Base-by-base conservation (phyloP, 352 stramenopile genomes). In the Plasmopara viticola region DNA sequence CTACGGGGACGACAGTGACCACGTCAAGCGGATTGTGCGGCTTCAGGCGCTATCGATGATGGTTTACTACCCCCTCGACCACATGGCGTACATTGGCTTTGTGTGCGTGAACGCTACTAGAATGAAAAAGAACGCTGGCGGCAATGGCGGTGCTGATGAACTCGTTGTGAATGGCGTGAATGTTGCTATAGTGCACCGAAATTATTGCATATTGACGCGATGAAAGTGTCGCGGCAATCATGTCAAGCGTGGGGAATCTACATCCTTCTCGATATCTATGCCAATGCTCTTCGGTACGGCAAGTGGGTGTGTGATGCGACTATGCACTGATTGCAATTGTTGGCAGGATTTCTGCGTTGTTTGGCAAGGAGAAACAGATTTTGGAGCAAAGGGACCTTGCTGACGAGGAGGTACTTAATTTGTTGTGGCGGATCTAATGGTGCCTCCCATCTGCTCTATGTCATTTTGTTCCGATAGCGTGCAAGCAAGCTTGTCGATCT, bases 31-130 rank as follows among this genome's bases (percentile, higher is more conserved):
- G n/a, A 42, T 93, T 39, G 83, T 90, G 41, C 72, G 58, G 40
- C 51, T 87, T 6, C 78, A 93, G 54, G 70, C 76, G 50, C 72
- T 87, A 58, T 88, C 79, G 15, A 93, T 93, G 83, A 56, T 93
- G 34, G 56, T 85, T 8, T 93, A 93, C 66, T 88, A 93, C 64
- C 83, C 83, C n/a, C 62, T 93, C 35, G 80, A 93, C 53, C 80
- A 93, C 60, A 62, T 87, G 31, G 88, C 83, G 44, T 93, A 89
- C 56, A 55, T 93, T 30, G 80, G 83, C 4, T 93, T 86, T 62
- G 78, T 93, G 82, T 92, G 56, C 51, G 78, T 63, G 2, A 8
- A 15, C 18, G 20, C 20, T 1, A 25, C 1, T 25, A 25, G 20
- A 25, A 25, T 25, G 20, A 3, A 25, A 25, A 25, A 25, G 20